phyloP scores from a whole-genome alignment of 163 green algal species.

The Picocystis sp. region DNA sequence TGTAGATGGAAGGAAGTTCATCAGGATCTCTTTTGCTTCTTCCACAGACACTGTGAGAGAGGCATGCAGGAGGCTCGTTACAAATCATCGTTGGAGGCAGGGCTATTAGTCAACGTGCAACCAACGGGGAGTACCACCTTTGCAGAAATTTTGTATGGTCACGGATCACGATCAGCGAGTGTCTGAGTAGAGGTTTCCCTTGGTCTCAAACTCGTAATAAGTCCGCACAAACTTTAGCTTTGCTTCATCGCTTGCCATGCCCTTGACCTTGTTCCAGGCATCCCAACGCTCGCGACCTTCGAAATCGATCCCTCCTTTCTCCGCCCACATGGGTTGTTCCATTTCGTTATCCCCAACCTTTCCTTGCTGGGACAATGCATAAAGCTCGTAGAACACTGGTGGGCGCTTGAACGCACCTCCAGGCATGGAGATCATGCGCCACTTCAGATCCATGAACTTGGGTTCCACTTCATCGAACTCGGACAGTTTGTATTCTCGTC shows the following conservation, averaged over 20 bases:
- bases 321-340: slow-evolving; percentile 4
- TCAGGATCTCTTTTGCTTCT: slow-evolving; percentile 10
- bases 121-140: no score
- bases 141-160: no score
- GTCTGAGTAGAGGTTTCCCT: no score
- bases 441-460: background rate
- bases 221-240: slow-evolving; percentile 29
- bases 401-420: background rate
- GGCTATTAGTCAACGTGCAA: no score
- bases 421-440: background rate
- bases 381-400: background rate
- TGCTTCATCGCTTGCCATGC: slow-evolving; percentile 45
- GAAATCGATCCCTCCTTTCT: slow-evolving; percentile 39
- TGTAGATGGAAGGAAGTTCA: slow-evolving; percentile 6
- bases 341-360: background rate
- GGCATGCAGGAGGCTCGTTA: no score
- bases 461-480: background rate
- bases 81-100: no score
- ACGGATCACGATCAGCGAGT: no score
- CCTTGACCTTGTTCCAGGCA: slow-evolving; percentile 48
- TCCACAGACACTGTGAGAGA: no score
- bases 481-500: no score
- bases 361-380: background rate
- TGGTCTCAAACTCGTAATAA: no score
- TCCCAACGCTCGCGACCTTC: slow-evolving; percentile 55